A percentile compares a stretch with the other conserved stretches of the same genome.
Conservation (phyloP, 2,329 filamentous ascomycete genomes). For the Cephalotrichum gorgonifer region DNA sequence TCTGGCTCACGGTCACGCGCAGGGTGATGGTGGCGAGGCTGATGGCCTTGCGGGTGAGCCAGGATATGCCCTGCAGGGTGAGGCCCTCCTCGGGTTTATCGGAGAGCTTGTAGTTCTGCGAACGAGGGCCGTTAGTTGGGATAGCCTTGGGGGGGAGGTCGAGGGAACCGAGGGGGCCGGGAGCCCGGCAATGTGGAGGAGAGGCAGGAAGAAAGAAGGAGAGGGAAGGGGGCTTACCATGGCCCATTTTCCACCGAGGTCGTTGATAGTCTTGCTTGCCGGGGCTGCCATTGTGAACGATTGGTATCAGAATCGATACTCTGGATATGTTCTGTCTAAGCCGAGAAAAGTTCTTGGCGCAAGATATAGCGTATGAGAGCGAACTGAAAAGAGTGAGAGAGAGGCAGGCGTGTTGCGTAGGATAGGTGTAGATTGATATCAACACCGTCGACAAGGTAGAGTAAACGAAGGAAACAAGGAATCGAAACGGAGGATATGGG, state of each 20-base stretch:
- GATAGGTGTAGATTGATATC: too few species aligned
- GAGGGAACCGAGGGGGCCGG: too few species aligned
- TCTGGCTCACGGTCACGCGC: constrained; percentile 44
- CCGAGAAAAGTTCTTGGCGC: too few species aligned
- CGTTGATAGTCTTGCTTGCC: constrained; percentile 50
- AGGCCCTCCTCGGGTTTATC: constrained; percentile 60
- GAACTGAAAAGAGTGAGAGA: neutral
- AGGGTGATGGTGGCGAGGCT: constrained; percentile 59
- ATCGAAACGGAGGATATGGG: too few species aligned
- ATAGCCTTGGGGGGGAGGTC: neutral
- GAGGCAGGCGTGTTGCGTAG: neutral
- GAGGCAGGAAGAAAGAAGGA: neutral
- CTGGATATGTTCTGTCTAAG: too few species aligned
- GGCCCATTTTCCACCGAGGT: constrained; percentile 59
- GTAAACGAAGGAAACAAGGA: too few species aligned
- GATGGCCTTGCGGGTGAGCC: constrained; percentile 63
- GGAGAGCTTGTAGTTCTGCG: constrained; percentile 65
- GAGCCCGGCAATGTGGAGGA: neutral
- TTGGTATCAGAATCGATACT: neutral
- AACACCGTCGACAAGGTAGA: too few species aligned
- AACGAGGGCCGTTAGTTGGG: constrained; percentile 2
- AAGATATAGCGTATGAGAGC: too few species aligned
- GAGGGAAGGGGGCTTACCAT: constrained; percentile 41
- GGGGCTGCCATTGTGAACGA: constrained; percentile 58
- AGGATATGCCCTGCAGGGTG: constrained; percentile 60